Base-by-base conservation (phyloP, 768 basidiomycete species). In the Leucogyrophana mollusca region DNA sequence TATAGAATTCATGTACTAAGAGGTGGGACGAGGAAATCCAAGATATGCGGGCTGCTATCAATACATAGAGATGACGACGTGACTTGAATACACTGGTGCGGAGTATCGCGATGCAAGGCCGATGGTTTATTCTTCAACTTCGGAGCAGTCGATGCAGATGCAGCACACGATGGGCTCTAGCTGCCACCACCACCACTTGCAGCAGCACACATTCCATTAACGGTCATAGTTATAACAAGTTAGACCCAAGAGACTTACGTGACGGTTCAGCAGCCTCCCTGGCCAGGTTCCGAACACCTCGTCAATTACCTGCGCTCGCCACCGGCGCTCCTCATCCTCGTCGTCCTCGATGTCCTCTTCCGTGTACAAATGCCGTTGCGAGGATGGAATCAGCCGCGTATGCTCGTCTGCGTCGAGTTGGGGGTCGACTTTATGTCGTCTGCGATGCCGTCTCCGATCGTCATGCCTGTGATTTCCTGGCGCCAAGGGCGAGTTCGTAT, bases 121-220 rank as follows among this genome's bases (percentile, higher is more conserved):
- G n/a, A n/a, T n/a, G n/a, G n/a, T 38, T 54, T 46, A 70, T 24
- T 69, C 66, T 36, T 83, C 80, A 3, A 73, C 71, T 8, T 87
- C 87, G 11, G 76, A 70, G 24, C 77, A 61, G 49, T 68, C 71
- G 8, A 61, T 56, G 58, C 80, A 84, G 42, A 74, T 73, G 62
- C 85, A 90, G 55, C 80, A 82, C 9, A 86, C 42, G 16, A 85
- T 59, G 4, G 82, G 79, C 54, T 85, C 79, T 1, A 86, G 42
- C 44, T 80, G 78, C 85, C 84, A 86, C 83, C 83, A 81, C 89
- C 90, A 92, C 88, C 89, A 90, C 89, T 90, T 52, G 13, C 24
- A 36, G n/a, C 24, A 21, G 4, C 30, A 42, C 39, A 43, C n/a
- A n/a, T n/a, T n/a, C n/a, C n/a, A n/a, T 43, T 43, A 47, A 35